Base-by-base conservation (phyloP, 208 protist species). In the Ichthyophonus hoferi region DNA sequence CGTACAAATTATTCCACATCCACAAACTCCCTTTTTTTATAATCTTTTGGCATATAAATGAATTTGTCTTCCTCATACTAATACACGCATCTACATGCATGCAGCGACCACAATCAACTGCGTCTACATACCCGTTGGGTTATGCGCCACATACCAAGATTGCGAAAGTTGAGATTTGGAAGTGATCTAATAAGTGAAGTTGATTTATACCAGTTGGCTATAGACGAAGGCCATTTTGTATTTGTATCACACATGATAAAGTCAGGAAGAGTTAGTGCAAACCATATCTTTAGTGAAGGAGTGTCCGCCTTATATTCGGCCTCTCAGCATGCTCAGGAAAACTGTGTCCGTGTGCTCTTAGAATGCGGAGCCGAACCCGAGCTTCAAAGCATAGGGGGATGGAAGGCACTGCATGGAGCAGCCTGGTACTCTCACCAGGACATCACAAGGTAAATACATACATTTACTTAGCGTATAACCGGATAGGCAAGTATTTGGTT, bases 371-470 rank as follows among this genome's bases (percentile, higher is more conserved):
- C 81, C 81, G 31, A 85, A n/a, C 81, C 81, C 33, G 39, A 85
- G 24, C 40, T 85, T 33, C 24, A 85, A 38, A 85, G 24, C 24
- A 33, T 85, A 12, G 40, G 40, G 12, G 83, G 40, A 17, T 87
- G 83, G 83, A 87, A 34, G 37, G 83, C 83, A 2, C 50, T 87
- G 17, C 83, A 87, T 0, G 83, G 43, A 40, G 83, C 83, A 39
- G 83, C 83, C 31, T 58, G 40, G 40, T 42, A 87, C 37, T 17
- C 40, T 14, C 40, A 87, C 41, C 7, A 40, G 42, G 83, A 34
- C n/a, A 58, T 37, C 7, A 38, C 81, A 38, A 42, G 39, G 39
- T n/a, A n/a, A 17, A 7, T 85, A 12, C 33, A n/a, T n/a, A 38
- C 24, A 38, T 43, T 12, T 50, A 33, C 34, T 79, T 12, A 7